These are phyloP conservation scores for Mycena olivaceomarginata DNA, from an alignment of 768 basidiomycete species.

Conservation along the genomic window DNA sequence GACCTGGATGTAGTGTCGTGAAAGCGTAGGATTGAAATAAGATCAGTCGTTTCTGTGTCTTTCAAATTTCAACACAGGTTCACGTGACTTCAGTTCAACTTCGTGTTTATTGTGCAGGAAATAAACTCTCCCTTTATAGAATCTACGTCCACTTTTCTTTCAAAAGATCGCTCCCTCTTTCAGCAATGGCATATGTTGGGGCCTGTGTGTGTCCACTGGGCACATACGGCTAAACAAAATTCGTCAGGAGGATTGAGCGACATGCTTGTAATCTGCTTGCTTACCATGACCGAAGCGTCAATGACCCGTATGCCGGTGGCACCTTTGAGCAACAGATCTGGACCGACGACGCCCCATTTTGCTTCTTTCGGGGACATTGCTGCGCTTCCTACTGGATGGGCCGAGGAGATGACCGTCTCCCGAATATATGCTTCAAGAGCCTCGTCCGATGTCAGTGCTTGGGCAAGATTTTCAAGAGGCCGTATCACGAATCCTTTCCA, in stretches of 20 bases:
- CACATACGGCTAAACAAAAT: constrained; percentile 24
- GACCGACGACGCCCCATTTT: constrained; percentile 56
- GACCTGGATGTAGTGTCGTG: background rate
- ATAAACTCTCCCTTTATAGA: background rate
- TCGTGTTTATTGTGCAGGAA: background rate
- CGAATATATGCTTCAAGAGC: constrained; percentile 50
- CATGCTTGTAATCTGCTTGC: constrained; percentile 10
- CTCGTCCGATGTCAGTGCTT: constrained; percentile 50
- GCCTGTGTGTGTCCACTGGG: constrained; percentile 41
- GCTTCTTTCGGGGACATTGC: constrained; percentile 53
- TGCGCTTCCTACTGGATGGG: constrained; percentile 55
- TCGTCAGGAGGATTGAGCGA: background rate
- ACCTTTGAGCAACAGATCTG: constrained; percentile 58
- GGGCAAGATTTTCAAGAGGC: constrained; percentile 44
- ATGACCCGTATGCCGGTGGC: constrained; percentile 58
- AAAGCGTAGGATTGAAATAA: background rate
- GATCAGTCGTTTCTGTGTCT: background rate
- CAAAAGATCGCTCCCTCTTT: constrained; percentile 3
- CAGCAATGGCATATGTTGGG: constrained; percentile 37
- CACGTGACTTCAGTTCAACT: background rate
- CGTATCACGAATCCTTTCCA: constrained; percentile 54
- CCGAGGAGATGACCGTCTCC: constrained; percentile 41
- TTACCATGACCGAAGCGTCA: constrained; percentile 61
- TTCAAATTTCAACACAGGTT: background rate
- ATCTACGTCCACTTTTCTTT: too few relatives aligned